Conservation (phyloP, 1,284 basidiomycete genomes). For the Apiotrichum mycotoxinovorans region DNA sequence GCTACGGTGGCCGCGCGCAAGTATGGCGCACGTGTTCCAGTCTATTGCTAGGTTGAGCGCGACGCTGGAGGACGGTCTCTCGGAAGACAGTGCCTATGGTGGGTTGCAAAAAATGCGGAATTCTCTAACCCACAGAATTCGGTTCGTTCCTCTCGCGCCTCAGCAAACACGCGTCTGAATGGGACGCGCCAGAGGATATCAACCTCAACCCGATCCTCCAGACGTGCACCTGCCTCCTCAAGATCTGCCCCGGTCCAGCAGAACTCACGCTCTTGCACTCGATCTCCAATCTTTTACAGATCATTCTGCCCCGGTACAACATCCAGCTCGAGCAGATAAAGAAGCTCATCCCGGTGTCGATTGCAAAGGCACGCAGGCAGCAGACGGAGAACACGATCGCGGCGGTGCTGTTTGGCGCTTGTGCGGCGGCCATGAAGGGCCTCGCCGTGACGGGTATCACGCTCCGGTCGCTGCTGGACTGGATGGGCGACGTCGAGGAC, state of each 20-base stretch:
- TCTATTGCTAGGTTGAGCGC: constrained; percentile 22
- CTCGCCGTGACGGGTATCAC: constrained; percentile 19
- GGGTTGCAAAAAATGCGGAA: background rate
- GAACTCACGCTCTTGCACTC: constrained; percentile 31
- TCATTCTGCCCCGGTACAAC: constrained; percentile 25
- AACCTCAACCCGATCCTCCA: constrained; percentile 34
- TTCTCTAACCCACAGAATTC: constrained; percentile 18
- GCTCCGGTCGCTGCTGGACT: constrained; percentile 25
- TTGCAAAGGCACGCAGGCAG: constrained; percentile 9
- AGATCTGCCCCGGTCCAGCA: constrained; percentile 10
- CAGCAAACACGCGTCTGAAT: constrained; percentile 36
- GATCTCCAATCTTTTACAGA: constrained; percentile 32
- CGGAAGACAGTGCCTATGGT: constrained; percentile 28
- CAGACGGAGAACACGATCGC: constrained; percentile 28
- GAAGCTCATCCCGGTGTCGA: constrained; percentile 5
- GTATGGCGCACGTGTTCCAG: constrained; percentile 25
- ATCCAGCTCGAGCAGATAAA: constrained; percentile 17
- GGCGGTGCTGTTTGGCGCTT: constrained; percentile 28
- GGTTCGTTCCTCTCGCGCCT: constrained; percentile 34
- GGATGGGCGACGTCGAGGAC: constrained; percentile 9
- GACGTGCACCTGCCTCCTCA: constrained; percentile 18
- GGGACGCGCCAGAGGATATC: constrained; percentile 25
- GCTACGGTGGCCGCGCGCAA: constrained; percentile 25
- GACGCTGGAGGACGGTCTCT: constrained; percentile 20
- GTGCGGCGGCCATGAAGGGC: constrained; percentile 26